Evolutionary conservation across 2,329 filamentous ascomycete species (phyloP).

Genomic region (Gliomastix tumulicola): DNA sequence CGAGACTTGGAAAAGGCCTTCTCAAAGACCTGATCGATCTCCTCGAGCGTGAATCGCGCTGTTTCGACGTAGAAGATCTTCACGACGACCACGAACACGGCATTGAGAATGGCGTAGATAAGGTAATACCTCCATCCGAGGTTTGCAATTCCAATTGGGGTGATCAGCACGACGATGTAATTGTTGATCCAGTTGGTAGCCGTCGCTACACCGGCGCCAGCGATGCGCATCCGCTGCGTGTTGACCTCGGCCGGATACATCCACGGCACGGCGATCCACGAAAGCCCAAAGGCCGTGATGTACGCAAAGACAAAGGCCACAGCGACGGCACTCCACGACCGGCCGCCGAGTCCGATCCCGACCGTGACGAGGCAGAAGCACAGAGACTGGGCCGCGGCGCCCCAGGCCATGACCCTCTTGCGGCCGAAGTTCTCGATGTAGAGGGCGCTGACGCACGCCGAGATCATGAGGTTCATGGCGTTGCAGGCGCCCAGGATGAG

Average conservation of each 20-base stretch:
- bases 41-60: slow-evolving; percentile 28
- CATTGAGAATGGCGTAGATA: slow-evolving; percentile 41
- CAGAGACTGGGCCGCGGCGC: not conserved
- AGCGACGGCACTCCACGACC: slow-evolving; percentile 9
- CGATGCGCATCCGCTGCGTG: slow-evolving; percentile 23
- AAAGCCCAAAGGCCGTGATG: slow-evolving; percentile 17
- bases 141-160: slow-evolving; percentile 27
- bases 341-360: not conserved
- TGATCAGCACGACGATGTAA: slow-evolving; percentile 24
- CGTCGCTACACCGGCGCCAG: slow-evolving; percentile 20
- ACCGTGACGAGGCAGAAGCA: slow-evolving; percentile 1
- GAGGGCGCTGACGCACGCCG: slow-evolving; percentile 2
- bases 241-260: slow-evolving; percentile 23
- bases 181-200: slow-evolving; percentile 23
- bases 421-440: slow-evolving; percentile 10
- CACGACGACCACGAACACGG: slow-evolving; percentile 34
- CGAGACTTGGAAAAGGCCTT: too few relatives aligned
- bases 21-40: slow-evolving; percentile 28
- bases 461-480: slow-evolving; percentile 3
- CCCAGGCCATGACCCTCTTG: not conserved
- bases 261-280: slow-evolving; percentile 13
- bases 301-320: slow-evolving; percentile 19
- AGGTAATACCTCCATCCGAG: slow-evolving; percentile 46
- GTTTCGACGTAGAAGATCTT: slow-evolving; percentile 44
- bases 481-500: slow-evolving; percentile 6